Conservation (phyloP, 257 asterid genomes). For the Schizonepeta tenuifolia region DNA sequence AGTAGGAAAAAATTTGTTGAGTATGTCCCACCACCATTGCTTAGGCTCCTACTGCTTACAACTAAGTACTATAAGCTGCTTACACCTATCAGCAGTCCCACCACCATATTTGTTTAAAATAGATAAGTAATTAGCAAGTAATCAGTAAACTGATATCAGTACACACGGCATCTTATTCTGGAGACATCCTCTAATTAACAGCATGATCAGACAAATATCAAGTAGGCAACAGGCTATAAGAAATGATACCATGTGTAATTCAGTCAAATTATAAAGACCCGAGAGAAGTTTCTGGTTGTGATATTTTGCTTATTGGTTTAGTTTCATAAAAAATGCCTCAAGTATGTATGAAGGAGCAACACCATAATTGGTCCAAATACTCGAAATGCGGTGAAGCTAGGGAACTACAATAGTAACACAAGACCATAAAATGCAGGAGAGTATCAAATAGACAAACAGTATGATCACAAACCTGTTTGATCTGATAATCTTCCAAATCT, state of each 20-base stretch:
- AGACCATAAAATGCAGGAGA: conserved; percentile 1
- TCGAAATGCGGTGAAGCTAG: conserved; percentile 3
- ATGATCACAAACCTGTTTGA: conserved; percentile 57
- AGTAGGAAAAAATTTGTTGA: too few relatives aligned
- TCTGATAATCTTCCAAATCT: conserved; percentile 68
- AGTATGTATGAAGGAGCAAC: not conserved
- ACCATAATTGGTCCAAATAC: not conserved
- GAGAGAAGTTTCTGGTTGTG: not conserved
- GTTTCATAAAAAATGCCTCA: not conserved
- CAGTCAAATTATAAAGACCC: conserved; percentile 2
- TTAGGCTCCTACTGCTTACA: too few relatives aligned
- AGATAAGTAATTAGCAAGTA: not conserved
- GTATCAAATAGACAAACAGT: conserved; percentile 19
- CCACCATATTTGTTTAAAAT: conserved; percentile 1
- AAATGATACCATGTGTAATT: not conserved
- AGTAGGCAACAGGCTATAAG: not conserved
- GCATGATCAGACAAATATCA: not conserved
- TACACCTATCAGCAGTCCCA: too few relatives aligned
- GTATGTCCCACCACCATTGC: too few relatives aligned
- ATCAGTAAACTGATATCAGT: not conserved
- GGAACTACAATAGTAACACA: not conserved
- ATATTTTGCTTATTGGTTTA: not conserved
- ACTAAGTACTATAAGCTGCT: conserved; percentile 12
- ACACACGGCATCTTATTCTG: not conserved
- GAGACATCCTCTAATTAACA: not conserved